Evolutionary conservation across 352 stramenopile species (phyloP).

Genomic region (Phytophthora colocasiae): DNA sequence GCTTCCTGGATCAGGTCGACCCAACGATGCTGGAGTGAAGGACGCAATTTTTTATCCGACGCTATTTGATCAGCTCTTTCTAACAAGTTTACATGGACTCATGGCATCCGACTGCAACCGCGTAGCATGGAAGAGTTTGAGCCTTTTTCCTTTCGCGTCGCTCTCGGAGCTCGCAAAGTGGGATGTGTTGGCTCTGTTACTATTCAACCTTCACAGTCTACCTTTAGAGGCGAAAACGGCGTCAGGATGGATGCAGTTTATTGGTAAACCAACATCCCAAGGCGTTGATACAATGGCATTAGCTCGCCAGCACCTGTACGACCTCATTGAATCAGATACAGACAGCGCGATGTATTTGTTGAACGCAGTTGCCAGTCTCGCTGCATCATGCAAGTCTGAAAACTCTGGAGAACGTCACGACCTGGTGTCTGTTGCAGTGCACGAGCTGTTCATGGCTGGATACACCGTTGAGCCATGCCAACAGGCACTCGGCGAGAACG

Average conservation of each 20-base stretch:
- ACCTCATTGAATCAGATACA: slow-evolving; percentile 65
- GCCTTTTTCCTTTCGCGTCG: slow-evolving; percentile 71
- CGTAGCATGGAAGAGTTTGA: slow-evolving; percentile 80
- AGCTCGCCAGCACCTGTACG: slow-evolving; percentile 59
- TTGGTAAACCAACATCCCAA: slow-evolving; percentile 48
- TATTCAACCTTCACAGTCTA: slow-evolving; percentile 80
- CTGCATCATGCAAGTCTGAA: slow-evolving; percentile 38
- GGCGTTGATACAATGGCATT: slow-evolving; percentile 36
- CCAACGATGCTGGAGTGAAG: slow-evolving; percentile 13
- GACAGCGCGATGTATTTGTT: slow-evolving; percentile 78
- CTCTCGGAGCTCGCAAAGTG: slow-evolving; percentile 82
- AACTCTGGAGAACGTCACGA: slow-evolving; percentile 41
- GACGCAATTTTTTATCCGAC: slow-evolving; percentile 72
- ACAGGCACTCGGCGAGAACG: slow-evolving; percentile 52
- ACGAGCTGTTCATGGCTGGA: slow-evolving; percentile 73
- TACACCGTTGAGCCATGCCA: slow-evolving; percentile 61
- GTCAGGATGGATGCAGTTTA: slow-evolving; percentile 72
- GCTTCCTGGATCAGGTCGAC: slow-evolving; percentile 49
- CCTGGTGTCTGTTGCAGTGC: slow-evolving; percentile 61
- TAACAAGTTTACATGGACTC: slow-evolving; percentile 79
- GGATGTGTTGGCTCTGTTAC: slow-evolving; percentile 77
- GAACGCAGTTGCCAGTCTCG: slow-evolving; percentile 67
- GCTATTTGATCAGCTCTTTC: slow-evolving; percentile 86
- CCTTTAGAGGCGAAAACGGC: slow-evolving; percentile 64
- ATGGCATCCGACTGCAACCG: slow-evolving; percentile 79